Conservation (phyloP, 2,329 filamentous ascomycete genomes). For the Neonectria faginata region DNA sequence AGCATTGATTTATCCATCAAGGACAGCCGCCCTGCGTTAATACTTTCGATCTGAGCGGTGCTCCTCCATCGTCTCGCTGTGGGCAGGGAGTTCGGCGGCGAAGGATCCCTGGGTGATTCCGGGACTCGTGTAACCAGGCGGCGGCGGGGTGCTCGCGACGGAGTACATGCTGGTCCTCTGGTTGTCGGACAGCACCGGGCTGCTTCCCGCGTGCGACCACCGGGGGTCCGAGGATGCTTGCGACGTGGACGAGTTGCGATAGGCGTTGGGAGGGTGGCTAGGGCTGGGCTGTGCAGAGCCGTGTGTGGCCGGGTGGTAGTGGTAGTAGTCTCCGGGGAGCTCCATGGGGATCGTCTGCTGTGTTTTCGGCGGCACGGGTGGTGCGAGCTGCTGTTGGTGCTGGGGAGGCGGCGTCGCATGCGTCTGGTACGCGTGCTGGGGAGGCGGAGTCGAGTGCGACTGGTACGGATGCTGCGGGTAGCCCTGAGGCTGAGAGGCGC, state of each 20-base stretch:
- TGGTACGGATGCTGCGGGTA: slow-evolving; percentile 22
- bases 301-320: slow-evolving; percentile 53
- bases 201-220: slow-evolving; percentile 56
- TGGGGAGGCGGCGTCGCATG: slow-evolving; percentile 13
- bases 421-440: slow-evolving; percentile 34
- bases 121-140: slow-evolving; percentile 52
- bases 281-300: slow-evolving; percentile 48
- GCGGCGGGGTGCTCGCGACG: slow-evolving; percentile 39
- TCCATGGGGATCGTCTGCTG: slow-evolving; percentile 52
- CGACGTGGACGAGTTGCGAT: slow-evolving; percentile 41
- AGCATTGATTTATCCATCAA: not conserved
- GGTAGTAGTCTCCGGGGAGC: slow-evolving; percentile 63
- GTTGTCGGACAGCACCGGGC: slow-evolving; percentile 36
- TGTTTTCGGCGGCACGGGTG: slow-evolving; percentile 44
- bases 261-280: slow-evolving; percentile 31
- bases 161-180: slow-evolving; percentile 45
- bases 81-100: slow-evolving; percentile 59
- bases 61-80: slow-evolving; percentile 62
- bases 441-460: slow-evolving; percentile 40
- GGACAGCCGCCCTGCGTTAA: not conserved
- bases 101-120: slow-evolving; percentile 56
- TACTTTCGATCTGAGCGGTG: slow-evolving; percentile 41
- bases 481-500: slow-evolving; percentile 23
- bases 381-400: slow-evolving; percentile 32
- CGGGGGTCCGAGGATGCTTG: slow-evolving; percentile 47